phyloP scores from a whole-genome alignment of 768 basidiomycete species.

The Termitomyces sp. region DNA sequence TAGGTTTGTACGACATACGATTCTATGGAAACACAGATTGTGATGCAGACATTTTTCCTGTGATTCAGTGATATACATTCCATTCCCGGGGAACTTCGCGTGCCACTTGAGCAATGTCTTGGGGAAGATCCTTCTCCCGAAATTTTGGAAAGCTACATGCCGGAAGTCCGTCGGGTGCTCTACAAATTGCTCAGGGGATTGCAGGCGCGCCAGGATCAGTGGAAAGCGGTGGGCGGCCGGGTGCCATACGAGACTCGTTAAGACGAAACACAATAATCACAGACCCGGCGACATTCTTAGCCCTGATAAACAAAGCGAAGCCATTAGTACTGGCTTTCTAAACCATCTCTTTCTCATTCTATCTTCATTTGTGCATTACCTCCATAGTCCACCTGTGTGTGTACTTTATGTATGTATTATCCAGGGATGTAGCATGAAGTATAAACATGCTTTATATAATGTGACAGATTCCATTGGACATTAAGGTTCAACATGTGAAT shows the following conservation, averaged over 20 bases:
- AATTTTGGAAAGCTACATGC: constrained; percentile 72
- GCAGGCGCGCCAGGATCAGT: constrained; percentile 62
- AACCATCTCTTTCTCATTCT: background rate
- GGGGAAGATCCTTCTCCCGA: constrained; percentile 77
- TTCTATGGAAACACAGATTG: background rate
- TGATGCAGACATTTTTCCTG: background rate
- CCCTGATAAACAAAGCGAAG: background rate
- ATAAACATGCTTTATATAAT: background rate
- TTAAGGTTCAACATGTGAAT: background rate
- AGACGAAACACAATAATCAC: background rate
- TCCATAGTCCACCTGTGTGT: background rate
- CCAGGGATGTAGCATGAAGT: background rate
- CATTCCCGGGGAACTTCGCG: constrained; percentile 57
- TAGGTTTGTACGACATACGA: constrained; percentile 30
- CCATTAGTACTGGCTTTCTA: background rate
- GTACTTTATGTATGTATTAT: background rate
- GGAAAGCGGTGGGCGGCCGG: constrained; percentile 22
- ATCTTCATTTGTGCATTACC: background rate
- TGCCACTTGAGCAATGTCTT: constrained; percentile 55
- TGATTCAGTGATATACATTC: constrained; percentile 52
- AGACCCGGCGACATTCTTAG: background rate
- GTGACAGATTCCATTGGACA: background rate
- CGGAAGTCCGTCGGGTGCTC: constrained; percentile 76
- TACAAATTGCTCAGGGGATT: constrained; percentile 80
- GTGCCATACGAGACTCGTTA: constrained; percentile 1